Base-by-base conservation (phyloP, 2,329 filamentous ascomycete genomes). In the Beauveria bassiana region DNA sequence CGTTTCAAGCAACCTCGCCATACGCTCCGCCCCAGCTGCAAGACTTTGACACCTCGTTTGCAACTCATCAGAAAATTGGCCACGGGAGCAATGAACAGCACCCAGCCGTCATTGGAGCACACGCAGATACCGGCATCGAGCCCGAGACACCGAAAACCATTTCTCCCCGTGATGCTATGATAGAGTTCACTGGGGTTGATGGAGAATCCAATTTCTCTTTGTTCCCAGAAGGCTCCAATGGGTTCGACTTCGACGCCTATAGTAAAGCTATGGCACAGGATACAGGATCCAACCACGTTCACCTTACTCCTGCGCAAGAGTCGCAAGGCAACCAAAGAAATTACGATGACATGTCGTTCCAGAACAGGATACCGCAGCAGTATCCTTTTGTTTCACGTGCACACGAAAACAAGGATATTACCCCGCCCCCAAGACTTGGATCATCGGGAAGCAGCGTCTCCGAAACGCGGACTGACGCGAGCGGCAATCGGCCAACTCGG, bases 131-230 rank as follows among this genome's bases (percentile, higher is more conserved):
- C 75, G 65, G 67, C 70, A 66, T 75, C 31, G 73, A 81, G 51
- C 76, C 79, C 1, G 73, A 79, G 6, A 81, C 81, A 0, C 81
- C 88, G n/a, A 90, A 91, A 74, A 96, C 93, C 0, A 96, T 99
- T 52, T 98, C 93, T 1, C 95, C 93, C 26, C 96, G 96, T 75
- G 93, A 98, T 69, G 90, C 93, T 1, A 76, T 96, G 63, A 77
- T 97, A 55, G 93, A 97, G 63, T 96, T 93, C 71, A 84, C 88
- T 64, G 91, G 95, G 45, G 74, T 79, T 0, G 89, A 93, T 3
- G 86, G 88, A 20, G 87, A 88, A 53, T 76, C 83, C 5, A 85
- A 85, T 63, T 85, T 89, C 68, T 86, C 90, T 14, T 77, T 96
- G 22, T 96, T 96, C 70, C 84, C 89, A 3, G 79, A 83, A 1